Percentiles rank a stretch among this genome's conserved stretches.
Evolutionary conservation across 768 basidiomycete species (phyloP).

Genomic region (Pulveroboletus sp.): DNA sequence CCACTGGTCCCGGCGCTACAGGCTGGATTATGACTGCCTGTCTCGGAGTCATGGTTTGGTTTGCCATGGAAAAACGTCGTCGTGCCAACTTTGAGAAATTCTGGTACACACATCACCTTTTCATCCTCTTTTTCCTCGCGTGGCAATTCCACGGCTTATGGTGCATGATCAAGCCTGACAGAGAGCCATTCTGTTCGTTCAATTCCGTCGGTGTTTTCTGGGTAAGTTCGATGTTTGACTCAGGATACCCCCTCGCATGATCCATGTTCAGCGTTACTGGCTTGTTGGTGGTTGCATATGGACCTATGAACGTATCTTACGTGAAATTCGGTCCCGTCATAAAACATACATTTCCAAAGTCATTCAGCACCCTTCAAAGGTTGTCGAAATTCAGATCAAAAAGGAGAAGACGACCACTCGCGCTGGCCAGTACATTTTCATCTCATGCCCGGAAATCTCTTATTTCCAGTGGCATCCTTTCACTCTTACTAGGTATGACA

Average conservation of each 20-base stretch:
- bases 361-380: conserved; percentile 92
- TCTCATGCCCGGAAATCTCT: conserved; percentile 86
- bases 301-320: conserved; percentile 84
- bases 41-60: conserved; percentile 81
- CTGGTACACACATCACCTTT: conserved; percentile 88
- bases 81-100: conserved; percentile 82
- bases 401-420: conserved; percentile 84
- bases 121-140: conserved; percentile 86
- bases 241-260: conserved; percentile 4
- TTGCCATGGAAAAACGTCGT: conserved; percentile 77
- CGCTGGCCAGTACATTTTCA: conserved; percentile 92
- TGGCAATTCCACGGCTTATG: conserved; percentile 98
- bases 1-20: conserved; percentile 77
- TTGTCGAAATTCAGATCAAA: conserved; percentile 96
- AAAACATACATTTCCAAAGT: conserved; percentile 92
- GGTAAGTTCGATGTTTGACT: conserved; percentile 46
- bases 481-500: conserved; percentile 81
- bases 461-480: conserved; percentile 99
- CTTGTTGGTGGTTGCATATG: conserved; percentile 82
- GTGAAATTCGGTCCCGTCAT: conserved; percentile 90
- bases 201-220: conserved; percentile 92
- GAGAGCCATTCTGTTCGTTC: conserved; percentile 82
- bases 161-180: conserved; percentile 93
- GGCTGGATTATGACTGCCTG: conserved; percentile 85
- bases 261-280: conserved; percentile 72